phyloP scores from a whole-genome alignment of 805 yeast genomes.

The Metschnikowia anglica region DNA sequence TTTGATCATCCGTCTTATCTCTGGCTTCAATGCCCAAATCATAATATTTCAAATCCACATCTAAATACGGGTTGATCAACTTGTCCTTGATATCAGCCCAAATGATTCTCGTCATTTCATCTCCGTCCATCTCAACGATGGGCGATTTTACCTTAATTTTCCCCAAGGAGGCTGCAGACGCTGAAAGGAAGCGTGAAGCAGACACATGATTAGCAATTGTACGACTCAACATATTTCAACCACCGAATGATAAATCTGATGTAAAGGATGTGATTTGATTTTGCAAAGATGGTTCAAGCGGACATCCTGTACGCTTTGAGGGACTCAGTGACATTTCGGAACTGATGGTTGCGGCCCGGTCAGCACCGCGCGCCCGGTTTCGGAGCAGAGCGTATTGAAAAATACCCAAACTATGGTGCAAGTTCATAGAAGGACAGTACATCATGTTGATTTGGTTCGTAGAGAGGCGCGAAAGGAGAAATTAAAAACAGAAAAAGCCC shows the following conservation, averaged over 20 bases:
- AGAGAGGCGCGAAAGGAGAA: no score
- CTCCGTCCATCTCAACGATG: slow-evolving; percentile 96
- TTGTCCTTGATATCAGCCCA: slow-evolving; percentile 89
- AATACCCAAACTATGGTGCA: background rate
- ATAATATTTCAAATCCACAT: slow-evolving; percentile 86
- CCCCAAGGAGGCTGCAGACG: slow-evolving; percentile 10
- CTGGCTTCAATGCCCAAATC: slow-evolving; percentile 86
- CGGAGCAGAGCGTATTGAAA: slow-evolving; percentile 1
- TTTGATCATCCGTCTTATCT: slow-evolving; percentile 84
- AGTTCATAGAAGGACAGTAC: background rate
- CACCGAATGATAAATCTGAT: background rate
- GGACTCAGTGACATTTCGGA: background rate
- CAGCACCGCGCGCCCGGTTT: slow-evolving; percentile 13
- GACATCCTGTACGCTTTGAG: slow-evolving; percentile 1
- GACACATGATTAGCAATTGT: background rate
- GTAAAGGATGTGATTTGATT: background rate
- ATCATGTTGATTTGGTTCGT: no score
- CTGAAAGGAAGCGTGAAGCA: slow-evolving; percentile 12
- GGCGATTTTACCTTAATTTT: slow-evolving; percentile 85
- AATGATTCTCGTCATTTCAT: slow-evolving; percentile 95
- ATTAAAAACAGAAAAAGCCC: no score
- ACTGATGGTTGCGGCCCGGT: slow-evolving; percentile 7
- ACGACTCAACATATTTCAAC: slow-evolving; percentile 8
- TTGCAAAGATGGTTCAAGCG: slow-evolving; percentile 2
- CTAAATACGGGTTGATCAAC: slow-evolving; percentile 79